These are phyloP conservation scores for Stereocaulon alpinum DNA, from an alignment of 495 filamentous ascomycete species.

Conservation along the genomic window DNA sequence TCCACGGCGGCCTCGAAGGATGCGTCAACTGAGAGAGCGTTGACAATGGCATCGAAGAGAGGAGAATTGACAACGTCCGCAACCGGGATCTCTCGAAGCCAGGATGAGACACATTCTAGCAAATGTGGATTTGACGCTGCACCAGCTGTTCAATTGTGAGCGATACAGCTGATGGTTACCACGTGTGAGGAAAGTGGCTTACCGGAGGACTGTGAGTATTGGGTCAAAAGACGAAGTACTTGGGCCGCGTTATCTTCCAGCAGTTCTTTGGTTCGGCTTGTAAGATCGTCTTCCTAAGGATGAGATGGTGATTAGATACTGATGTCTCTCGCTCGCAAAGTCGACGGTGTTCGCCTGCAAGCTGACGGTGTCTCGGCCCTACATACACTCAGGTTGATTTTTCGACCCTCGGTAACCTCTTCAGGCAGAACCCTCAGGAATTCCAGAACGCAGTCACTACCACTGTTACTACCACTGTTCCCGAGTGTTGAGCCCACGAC, in stretches of 20 bases:
- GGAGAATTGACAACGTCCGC: slow-evolving; percentile 75
- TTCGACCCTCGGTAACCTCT: slow-evolving; percentile 97
- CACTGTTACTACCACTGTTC: slow-evolving; percentile 58
- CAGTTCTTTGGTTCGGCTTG: slow-evolving; percentile 68
- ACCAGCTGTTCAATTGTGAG: slow-evolving; percentile 29
- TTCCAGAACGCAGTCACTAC: slow-evolving; percentile 78
- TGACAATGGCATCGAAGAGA: slow-evolving; percentile 69
- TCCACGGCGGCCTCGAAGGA: slow-evolving; percentile 90
- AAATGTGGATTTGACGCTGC: slow-evolving; percentile 83
- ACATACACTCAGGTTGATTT: slow-evolving; percentile 97
- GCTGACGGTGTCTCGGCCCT: slow-evolving; percentile 44
- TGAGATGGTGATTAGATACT: slow-evolving; percentile 38
- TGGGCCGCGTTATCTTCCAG: slow-evolving; percentile 80
- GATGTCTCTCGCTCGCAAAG: slow-evolving; percentile 23
- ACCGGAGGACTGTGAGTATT: slow-evolving; percentile 87
- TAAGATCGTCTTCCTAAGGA: slow-evolving; percentile 84
- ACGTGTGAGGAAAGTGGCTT: slow-evolving; percentile 27
- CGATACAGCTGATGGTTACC: neutral
- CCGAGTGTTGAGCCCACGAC: slow-evolving; percentile 72
- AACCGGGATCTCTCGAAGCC: slow-evolving; percentile 84
- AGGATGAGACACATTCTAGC: slow-evolving; percentile 90
- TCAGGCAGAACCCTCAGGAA: slow-evolving; percentile 94
- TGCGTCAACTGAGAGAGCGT: slow-evolving; percentile 58
- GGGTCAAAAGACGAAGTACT: slow-evolving; percentile 73
- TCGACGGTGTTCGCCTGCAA: slow-evolving; percentile 30